Evolutionary conservation across 345 rosid genomes (phyloP).

Genomic region (Mallotus nudiflorus): DNA sequence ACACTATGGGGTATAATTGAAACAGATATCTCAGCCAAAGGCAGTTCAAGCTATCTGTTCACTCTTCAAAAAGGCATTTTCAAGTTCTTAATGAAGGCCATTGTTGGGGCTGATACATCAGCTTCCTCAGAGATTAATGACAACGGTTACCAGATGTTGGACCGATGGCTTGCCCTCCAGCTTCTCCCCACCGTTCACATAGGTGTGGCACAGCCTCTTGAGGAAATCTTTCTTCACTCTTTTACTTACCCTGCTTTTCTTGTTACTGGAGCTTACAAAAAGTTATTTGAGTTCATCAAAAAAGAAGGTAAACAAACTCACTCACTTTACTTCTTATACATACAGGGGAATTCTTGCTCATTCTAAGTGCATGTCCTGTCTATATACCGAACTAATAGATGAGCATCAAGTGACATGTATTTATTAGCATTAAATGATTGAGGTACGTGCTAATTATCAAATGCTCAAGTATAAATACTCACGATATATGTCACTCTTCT

Average conservation of each 20-base stretch:
- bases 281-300: conserved; percentile 51
- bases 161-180: conserved; percentile 68
- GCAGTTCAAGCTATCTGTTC: conserved; percentile 33
- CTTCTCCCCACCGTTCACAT: conserved; percentile 55
- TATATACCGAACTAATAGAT: too few species aligned
- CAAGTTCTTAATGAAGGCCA: conserved; percentile 54
- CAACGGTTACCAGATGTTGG: conserved; percentile 47
- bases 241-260: conserved; percentile 64
- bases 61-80: conserved; percentile 61
- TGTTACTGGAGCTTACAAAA: conserved; percentile 57
- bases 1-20: conserved; percentile 59
- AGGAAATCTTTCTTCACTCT: conserved; percentile 78
- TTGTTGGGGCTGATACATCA: conserved; percentile 66
- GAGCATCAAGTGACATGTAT: too few species aligned
- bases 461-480: too few species aligned
- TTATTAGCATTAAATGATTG: too few species aligned
- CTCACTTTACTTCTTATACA: too few species aligned
- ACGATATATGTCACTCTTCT: too few species aligned
- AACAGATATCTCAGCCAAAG: conserved; percentile 37
- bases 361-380: too few species aligned
- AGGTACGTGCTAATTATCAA: too few species aligned
- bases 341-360: too few species aligned
- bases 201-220: conserved; percentile 54
- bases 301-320: conserved; percentile 30
- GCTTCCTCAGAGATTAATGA: conserved; percentile 41